phyloP scores from a whole-genome alignment of 305 asterid species.

The Fraxinus nigra region DNA sequence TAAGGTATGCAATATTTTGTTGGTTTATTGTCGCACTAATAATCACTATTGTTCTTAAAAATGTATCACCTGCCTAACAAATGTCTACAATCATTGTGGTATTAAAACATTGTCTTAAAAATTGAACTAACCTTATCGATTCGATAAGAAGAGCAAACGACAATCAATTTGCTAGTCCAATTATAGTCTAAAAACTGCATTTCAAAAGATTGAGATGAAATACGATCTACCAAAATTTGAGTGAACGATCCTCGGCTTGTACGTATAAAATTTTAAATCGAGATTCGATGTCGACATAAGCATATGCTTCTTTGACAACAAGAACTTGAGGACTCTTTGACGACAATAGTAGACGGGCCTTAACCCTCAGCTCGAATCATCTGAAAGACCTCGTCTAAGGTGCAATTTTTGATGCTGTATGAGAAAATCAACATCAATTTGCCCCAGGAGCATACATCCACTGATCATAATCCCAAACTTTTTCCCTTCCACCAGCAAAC shows the following conservation, averaged over 20 bases:
- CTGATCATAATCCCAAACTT: neutral
- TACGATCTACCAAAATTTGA: neutral
- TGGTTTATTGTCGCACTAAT: neutral
- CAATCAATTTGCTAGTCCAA: neutral
- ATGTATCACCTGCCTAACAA: neutral
- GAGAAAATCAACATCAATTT: conserved; percentile 26
- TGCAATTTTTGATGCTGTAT: conserved; percentile 16
- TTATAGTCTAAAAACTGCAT: neutral
- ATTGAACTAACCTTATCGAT: neutral
- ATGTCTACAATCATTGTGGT: neutral
- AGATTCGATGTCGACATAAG: too few relatives aligned
- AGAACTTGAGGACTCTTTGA: too few relatives aligned
- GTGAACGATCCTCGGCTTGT: too few relatives aligned
- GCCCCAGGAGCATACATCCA: conserved; percentile 8
- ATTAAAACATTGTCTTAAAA: neutral
- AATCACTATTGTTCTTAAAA: neutral
- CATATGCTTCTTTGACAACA: too few relatives aligned
- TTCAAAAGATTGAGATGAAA: neutral
- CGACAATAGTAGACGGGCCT: neutral
- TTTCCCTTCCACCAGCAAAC: conserved; percentile 23
- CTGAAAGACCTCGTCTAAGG: neutral
- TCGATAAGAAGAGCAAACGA: neutral
- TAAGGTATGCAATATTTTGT: too few relatives aligned
- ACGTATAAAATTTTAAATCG: too few relatives aligned
- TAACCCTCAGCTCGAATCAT: neutral